Base-by-base conservation (phyloP, 805 yeast genomes). In the Teunomyces aglyptinius region DNA sequence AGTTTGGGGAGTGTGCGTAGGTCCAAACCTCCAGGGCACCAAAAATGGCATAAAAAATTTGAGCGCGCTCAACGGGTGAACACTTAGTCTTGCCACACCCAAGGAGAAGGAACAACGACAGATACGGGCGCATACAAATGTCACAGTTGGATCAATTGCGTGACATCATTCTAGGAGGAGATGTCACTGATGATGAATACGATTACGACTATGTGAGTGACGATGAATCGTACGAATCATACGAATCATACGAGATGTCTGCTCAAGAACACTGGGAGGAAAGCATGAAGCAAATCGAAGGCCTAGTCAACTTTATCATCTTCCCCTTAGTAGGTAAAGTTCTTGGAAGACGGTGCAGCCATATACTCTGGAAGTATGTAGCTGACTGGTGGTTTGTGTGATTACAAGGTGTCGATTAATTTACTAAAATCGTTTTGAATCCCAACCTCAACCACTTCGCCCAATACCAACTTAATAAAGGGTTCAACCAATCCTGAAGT, bases 241-340 rank as follows among this genome's bases (percentile, higher is more conserved):
- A 47, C 16, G 51, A 52, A 10, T 57, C 58, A 13, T 58, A 58
- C 47, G 60, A 56, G 31, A 53, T 71, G 43, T 65, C 79, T 29
- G 84, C 88, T 1, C 86, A 83, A 54, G 74, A 80, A 52, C 89
- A 85, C 55, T 85, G 90, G 90, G 86, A 85, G 44, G 86, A 82
- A 54, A 81, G 85, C 29, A 50, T 85, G 41, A 66, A 68, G 38
- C 90, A 85, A 60, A 58, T 86, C 46, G 73, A 72, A 33, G 77
- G 78, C n/a, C 71, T 84, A 29, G 63, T 83, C 28, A 78, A 77
- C 46, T 73, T 81, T 63, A 80, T 86, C 11, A 55, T 85, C 29
- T 67, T 85, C 44, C 94, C 94, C 2, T 58, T 85, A 48, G 55
- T 83, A 15, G 91, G 91, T 3, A 84, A 82, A 60, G 72, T 80